Conservation (phyloP, 805 yeast genomes). For the Nakazawaea laoshanensis region DNA sequence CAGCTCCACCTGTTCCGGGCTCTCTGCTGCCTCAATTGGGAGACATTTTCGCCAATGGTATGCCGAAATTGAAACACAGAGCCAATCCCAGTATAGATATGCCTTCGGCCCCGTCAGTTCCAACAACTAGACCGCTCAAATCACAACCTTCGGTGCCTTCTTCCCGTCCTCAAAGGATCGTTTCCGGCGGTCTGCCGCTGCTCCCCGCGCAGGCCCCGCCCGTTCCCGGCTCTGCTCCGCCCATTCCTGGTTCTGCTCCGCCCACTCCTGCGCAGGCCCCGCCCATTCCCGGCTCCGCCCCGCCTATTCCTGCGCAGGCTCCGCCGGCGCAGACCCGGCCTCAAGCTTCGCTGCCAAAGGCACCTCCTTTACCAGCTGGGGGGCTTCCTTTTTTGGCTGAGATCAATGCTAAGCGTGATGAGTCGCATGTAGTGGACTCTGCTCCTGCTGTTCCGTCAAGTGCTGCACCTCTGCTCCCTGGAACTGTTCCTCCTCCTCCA, state of each 20-base stretch:
- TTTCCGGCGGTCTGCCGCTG: not conserved
- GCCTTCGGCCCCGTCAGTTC: constrained; percentile 10
- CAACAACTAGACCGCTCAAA: constrained; percentile 3
- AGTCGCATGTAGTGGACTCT: constrained; percentile 36
- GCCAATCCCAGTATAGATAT: constrained; percentile 19
- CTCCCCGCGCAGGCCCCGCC: constrained; percentile 7
- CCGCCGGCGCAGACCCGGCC: constrained; percentile 18
- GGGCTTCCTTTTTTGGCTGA: constrained; percentile 51
- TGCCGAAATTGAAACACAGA: constrained; percentile 59
- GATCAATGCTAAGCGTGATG: constrained; percentile 47
- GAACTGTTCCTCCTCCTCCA: not conserved
- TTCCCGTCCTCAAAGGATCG: constrained; percentile 8
- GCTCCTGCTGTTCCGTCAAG: constrained; percentile 15
- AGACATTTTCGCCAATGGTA: constrained; percentile 69
- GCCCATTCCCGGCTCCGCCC: constrained; percentile 14
- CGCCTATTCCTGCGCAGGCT: constrained; percentile 15
- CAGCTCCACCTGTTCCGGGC: constrained; percentile 24
- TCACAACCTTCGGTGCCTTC: constrained; percentile 15
- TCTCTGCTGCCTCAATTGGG: constrained; percentile 62
- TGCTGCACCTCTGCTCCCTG: constrained; percentile 3
- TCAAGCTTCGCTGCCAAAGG: constrained; percentile 15
- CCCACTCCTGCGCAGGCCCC: constrained; percentile 15
- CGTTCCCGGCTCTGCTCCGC: constrained; percentile 12
- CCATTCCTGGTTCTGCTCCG: constrained; percentile 14
- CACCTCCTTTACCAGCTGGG: constrained; percentile 24